Evolutionary conservation across 106 monocot genomes (phyloP).

Genomic region (Dendrobium chrysotoxum): DNA sequence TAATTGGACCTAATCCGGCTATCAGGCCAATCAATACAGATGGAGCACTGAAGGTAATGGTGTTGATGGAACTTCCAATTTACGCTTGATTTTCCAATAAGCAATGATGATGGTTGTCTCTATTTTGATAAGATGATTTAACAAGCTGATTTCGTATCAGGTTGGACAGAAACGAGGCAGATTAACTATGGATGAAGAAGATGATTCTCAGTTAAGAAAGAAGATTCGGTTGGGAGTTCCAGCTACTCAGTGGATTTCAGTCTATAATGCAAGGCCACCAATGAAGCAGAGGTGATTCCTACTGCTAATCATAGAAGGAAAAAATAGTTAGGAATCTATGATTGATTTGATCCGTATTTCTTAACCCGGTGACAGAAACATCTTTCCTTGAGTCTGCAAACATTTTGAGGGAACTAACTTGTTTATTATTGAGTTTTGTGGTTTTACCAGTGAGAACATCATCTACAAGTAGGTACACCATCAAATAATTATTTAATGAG

Average conservation of each 20-base stretch:
- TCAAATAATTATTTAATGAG: background rate
- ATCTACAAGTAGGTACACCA: background rate
- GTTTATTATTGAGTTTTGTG: background rate
- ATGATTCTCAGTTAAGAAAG: conserved; percentile 58
- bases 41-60: conserved; percentile 70
- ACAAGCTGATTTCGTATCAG: conserved; percentile 31
- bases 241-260: conserved; percentile 80
- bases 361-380: background rate
- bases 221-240: conserved; percentile 71
- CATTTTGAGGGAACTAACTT: background rate
- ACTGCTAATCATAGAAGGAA: background rate
- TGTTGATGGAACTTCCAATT: background rate
- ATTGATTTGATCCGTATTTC: background rate
- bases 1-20: conserved; percentile 76
- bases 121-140: background rate
- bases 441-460: background rate
- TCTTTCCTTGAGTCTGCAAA: background rate
- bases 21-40: conserved; percentile 71
- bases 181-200: conserved; percentile 56
- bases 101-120: background rate
- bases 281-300: conserved; percentile 76
- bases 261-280: conserved; percentile 75
- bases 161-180: conserved; percentile 85
- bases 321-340: background rate
- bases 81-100: background rate